Evolutionary conservation across 78 protist species (phyloP).

Genomic region (Dictyostelium brefeldianum): DNA sequence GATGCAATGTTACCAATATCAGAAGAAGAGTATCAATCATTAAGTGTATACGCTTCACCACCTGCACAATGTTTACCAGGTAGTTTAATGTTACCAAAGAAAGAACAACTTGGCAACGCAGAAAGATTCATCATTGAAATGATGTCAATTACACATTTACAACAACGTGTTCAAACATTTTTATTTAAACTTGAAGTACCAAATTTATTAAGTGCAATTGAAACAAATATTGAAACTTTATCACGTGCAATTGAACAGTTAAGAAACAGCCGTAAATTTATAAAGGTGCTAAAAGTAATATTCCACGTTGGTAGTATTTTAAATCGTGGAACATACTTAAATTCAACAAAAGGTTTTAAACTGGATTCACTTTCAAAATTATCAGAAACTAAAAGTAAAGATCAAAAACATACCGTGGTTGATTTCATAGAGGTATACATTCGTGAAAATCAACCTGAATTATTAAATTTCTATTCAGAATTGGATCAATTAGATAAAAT

Average conservation of each 20-base stretch:
- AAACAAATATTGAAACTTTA: neutral
- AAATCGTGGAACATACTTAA: conserved; percentile 74
- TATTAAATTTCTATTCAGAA: conserved; percentile 29
- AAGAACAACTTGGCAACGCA: conserved; percentile 29
- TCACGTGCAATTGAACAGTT: conserved; percentile 13
- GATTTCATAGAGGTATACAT: conserved; percentile 57
- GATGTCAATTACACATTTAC: conserved; percentile 45
- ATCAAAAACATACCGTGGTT: conserved; percentile 72
- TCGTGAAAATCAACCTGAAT: conserved; percentile 61
- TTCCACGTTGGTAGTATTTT: conserved; percentile 66
- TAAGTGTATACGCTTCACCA: neutral
- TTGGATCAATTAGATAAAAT: neutral
- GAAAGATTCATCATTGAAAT: conserved; percentile 65
- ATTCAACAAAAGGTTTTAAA: conserved; percentile 52
- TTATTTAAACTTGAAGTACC: conserved; percentile 30
- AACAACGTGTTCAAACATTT: conserved; percentile 50
- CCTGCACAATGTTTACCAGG: too few relatives aligned
- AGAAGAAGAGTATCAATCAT: conserved; percentile 31
- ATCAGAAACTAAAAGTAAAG: conserved; percentile 60
- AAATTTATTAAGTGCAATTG: neutral
- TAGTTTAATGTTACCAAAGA: too few relatives aligned
- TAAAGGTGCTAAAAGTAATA: conserved; percentile 46
- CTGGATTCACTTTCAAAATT: conserved; percentile 49
- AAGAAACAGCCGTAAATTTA: neutral
- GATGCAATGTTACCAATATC: conserved; percentile 78